Conservation (phyloP, 1,284 basidiomycete genomes). For the Leccinum fallax region DNA sequence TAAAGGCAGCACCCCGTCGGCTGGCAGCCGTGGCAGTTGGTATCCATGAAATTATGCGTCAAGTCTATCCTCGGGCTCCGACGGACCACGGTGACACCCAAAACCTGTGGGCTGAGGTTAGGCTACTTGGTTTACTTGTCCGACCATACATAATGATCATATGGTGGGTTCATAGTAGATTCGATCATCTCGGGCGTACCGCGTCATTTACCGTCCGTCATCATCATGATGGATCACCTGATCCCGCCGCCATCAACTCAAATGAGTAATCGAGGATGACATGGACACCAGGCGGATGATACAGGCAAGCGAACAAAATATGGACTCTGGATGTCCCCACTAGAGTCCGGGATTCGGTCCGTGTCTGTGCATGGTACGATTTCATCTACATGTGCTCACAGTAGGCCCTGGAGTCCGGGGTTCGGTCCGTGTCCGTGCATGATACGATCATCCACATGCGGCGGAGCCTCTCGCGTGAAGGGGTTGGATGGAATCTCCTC, state of each 20-base stretch:
- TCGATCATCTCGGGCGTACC: neutral
- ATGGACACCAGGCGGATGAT: neutral
- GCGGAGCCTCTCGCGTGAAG: neutral
- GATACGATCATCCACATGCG: neutral
- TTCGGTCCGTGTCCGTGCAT: neutral
- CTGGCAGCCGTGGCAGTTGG: neutral
- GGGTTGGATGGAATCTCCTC: neutral
- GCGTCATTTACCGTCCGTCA: neutral
- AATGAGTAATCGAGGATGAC: neutral
- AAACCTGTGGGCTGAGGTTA: too few relatives aligned
- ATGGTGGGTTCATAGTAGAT: neutral
- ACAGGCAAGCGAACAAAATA: too few relatives aligned
- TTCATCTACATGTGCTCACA: too few relatives aligned
- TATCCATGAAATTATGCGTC: neutral
- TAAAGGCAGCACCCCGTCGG: neutral
- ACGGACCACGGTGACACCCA: neutral
- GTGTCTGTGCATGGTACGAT: too few relatives aligned
- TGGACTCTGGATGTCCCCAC: too few relatives aligned
- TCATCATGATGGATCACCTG: neutral
- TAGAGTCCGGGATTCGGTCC: neutral
- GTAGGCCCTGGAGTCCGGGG: neutral
- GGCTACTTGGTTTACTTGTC: neutral
- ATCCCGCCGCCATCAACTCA: neutral
- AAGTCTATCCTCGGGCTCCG: neutral
- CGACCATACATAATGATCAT: neutral